Percentiles rank a stretch among this genome's conserved stretches.
Conservation (phyloP, 1,284 basidiomycete species). For the Bjerkandera adusta region DNA sequence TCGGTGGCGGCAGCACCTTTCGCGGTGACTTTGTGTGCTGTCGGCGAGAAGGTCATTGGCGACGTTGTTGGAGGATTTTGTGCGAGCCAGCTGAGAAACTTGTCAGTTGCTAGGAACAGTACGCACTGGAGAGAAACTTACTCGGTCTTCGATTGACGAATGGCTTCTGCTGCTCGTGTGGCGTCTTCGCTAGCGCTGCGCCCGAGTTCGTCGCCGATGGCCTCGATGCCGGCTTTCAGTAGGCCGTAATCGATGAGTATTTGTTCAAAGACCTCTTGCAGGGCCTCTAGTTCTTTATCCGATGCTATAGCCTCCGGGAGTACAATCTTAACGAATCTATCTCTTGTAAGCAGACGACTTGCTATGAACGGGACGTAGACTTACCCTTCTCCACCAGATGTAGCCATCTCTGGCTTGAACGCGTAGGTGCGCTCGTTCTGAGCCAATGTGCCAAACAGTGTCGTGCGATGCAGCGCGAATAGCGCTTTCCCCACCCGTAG, state of each 20-base stretch:
- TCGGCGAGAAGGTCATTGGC: slow-evolving; percentile 17
- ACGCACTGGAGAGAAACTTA: slow-evolving; percentile 10
- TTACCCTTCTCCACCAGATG: slow-evolving; percentile 19
- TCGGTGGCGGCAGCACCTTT: slow-evolving; percentile 19
- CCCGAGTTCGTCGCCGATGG: slow-evolving; percentile 26
- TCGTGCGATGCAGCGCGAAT: slow-evolving; percentile 25
- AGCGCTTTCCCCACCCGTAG: slow-evolving; percentile 26
- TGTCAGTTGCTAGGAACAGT: background rate
- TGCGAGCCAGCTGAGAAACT: slow-evolving; percentile 15
- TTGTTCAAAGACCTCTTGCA: slow-evolving; percentile 29
- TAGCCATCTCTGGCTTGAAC: slow-evolving; percentile 27
- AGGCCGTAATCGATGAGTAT: slow-evolving; percentile 28
- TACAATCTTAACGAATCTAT: slow-evolving; percentile 28
- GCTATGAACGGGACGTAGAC: slow-evolving; percentile 10
- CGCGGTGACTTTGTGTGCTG: slow-evolving; percentile 14
- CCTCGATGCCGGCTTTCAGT: slow-evolving; percentile 28
- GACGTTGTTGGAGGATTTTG: slow-evolving; percentile 19
- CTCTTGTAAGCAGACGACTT: too few relatives aligned
- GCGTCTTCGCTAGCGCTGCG: slow-evolving; percentile 24
- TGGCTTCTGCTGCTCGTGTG: slow-evolving; percentile 14
- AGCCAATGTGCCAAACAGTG: slow-evolving; percentile 28
- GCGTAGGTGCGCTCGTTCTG: slow-evolving; percentile 25
- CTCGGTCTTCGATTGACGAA: slow-evolving; percentile 17
- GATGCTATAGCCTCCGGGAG: slow-evolving; percentile 24
- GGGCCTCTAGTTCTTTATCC: slow-evolving; percentile 17